A percentile compares a stretch with the other conserved stretches of the same genome.
phyloP scores from a whole-genome alignment of 1,284 basidiomycete genomes.

The Boletus sp. region DNA sequence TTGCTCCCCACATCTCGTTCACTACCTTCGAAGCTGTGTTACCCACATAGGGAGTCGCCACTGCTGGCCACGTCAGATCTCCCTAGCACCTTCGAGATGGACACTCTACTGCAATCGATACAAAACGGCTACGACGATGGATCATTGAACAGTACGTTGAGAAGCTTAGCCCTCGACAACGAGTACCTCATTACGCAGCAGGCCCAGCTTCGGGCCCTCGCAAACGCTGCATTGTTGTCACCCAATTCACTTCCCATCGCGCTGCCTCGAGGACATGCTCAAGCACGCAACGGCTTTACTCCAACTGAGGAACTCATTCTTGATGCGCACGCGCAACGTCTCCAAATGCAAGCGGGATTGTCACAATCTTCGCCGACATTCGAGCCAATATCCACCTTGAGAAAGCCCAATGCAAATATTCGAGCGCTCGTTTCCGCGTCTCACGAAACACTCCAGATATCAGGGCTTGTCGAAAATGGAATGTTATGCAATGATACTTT shows the following conservation, averaged over 20 bases:
- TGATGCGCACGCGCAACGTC: slow-evolving; percentile 46
- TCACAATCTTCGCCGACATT: slow-evolving; percentile 8
- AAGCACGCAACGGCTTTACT: slow-evolving; percentile 58
- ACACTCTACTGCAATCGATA: slow-evolving; percentile 27
- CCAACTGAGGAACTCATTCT: slow-evolving; percentile 63
- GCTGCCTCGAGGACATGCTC: slow-evolving; percentile 29
- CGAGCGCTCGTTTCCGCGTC: slow-evolving; percentile 2
- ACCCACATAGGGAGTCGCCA: slow-evolving; percentile 18
- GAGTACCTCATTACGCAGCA: slow-evolving; percentile 23
- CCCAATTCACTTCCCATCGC: slow-evolving; percentile 8
- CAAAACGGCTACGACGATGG: slow-evolving; percentile 22
- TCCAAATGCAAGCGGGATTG: slow-evolving; percentile 17
- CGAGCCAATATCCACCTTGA: slow-evolving; percentile 4
- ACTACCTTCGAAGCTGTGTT: slow-evolving; percentile 20
- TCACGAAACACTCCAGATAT: background rate
- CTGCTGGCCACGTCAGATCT: slow-evolving; percentile 14
- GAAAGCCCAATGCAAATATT: slow-evolving; percentile 8
- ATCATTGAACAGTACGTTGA: slow-evolving; percentile 11
- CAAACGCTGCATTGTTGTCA: slow-evolving; percentile 19
- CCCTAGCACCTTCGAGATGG: slow-evolving; percentile 14
- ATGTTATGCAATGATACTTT: slow-evolving; percentile 21
- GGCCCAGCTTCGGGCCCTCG: slow-evolving; percentile 24
- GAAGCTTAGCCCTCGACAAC: slow-evolving; percentile 15
- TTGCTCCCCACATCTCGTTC: slow-evolving; percentile 19
- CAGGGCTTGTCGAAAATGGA: slow-evolving; percentile 5